Conservation (phyloP, 1,139 yeast genomes). For the Meyerozyma carpophila region DNA sequence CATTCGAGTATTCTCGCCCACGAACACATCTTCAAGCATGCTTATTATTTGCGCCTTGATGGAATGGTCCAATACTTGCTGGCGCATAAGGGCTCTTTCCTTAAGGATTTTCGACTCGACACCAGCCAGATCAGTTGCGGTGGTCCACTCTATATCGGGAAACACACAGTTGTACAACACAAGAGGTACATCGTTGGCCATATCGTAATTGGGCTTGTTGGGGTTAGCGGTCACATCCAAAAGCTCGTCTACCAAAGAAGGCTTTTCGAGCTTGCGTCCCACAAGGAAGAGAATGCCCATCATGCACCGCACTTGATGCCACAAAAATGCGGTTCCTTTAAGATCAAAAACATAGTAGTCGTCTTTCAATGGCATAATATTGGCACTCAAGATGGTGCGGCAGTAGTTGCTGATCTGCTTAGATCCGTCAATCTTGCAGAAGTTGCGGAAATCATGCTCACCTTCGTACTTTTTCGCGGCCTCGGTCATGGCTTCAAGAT, state of each 20-base stretch:
- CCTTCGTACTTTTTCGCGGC: slow-evolving; percentile 71
- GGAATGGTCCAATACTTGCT: slow-evolving; percentile 29
- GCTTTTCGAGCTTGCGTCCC: slow-evolving; percentile 72
- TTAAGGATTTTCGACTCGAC: slow-evolving; percentile 14
- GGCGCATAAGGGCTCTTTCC: slow-evolving; percentile 22
- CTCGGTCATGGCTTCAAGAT: slow-evolving; percentile 58
- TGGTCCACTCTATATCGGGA: slow-evolving; percentile 63
- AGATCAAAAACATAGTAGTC: slow-evolving; percentile 67
- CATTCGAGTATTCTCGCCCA: slow-evolving; percentile 15
- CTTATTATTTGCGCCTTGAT: slow-evolving; percentile 29
- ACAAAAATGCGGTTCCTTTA: slow-evolving; percentile 84
- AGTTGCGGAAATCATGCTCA: slow-evolving; percentile 86
- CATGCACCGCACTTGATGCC: slow-evolving; percentile 99
- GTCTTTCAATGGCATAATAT: slow-evolving; percentile 39
- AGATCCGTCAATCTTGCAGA: slow-evolving; percentile 90
- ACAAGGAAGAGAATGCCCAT: slow-evolving; percentile 74
- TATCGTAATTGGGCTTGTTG: slow-evolving; percentile 72
- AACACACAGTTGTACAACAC: slow-evolving; percentile 85
- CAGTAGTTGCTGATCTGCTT: slow-evolving; percentile 79
- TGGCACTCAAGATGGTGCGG: slow-evolving; percentile 52
- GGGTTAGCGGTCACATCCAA: slow-evolving; percentile 57
- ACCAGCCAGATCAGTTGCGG: slow-evolving; percentile 12
- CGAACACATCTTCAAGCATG: slow-evolving; percentile 23
- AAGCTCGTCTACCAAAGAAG: slow-evolving; percentile 51
- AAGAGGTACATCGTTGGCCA: slow-evolving; percentile 91